Evolutionary conservation across 2,329 filamentous ascomycete genomes (phyloP), one percentile per base, ranked within the genome.

Genomic region (Neonectria hederae): DNA sequence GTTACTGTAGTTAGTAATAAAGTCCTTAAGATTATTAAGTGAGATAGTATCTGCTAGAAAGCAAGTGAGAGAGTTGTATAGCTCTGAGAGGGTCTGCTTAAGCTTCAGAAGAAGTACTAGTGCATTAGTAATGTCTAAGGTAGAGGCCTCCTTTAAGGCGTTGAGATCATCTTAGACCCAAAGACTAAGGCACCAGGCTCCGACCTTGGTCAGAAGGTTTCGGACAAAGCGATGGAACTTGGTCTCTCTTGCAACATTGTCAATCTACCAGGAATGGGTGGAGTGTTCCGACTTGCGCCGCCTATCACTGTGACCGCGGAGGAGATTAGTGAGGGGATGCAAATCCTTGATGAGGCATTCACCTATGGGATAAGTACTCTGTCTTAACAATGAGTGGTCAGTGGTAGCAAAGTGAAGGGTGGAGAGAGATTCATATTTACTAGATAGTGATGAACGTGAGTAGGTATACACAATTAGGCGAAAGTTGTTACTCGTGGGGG

Each of bases 41-140:
- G 84, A 4, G 84, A 87, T 65, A 73, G 79, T 17, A 74, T 86
- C 2, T 80, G 80, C 45, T 71, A 78, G 19, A 75, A 76, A 2
- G 82, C 84, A n/a, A n/a, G n/a, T n/a, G n/a, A n/a, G n/a, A n/a
- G n/a, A n/a, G 0, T 68, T 74, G 1, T 73, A 78, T 46, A 82
- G 46, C 74, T 87, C 1, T 80, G 80, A 24, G 71, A 73, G 0
- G 83, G 83, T 0, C 75, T 87, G 1, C 67, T 79, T 5, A 72
- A 68, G 45, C 76, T 87, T 0, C 80, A 85, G 65, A 70, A 81
- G 19, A 81, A 82, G 53, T 85, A 86, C 67, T 81, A 80, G 61
- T 86, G 83, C 69, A 83, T 87, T 32, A 84, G 85, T 0, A 84
- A 86, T 62, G 80, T 87, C 0, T 79, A 85, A 8, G 84, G 84